phyloP scores from a whole-genome alignment of 371 early-diverging fungal genomes.

The Cokeromyces recurvatus region DNA sequence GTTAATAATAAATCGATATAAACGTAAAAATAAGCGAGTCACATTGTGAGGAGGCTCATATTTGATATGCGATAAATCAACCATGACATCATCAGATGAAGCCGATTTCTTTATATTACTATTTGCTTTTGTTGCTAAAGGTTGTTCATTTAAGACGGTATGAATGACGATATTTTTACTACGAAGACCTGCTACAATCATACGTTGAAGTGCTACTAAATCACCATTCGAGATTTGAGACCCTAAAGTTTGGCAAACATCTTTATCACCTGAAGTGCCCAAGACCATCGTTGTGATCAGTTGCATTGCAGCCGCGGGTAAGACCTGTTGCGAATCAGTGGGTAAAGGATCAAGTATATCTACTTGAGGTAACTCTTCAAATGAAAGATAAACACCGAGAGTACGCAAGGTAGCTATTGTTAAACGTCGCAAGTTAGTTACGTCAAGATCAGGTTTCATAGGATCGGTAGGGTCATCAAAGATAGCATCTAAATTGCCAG shows the following conservation, averaged over 20 bases:
- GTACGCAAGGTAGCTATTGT: conserved; percentile 31
- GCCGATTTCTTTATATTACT: background rate
- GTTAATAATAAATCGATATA: conserved; percentile 42
- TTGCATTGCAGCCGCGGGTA: conserved; percentile 41
- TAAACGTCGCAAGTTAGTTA: conserved; percentile 22
- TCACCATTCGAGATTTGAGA: conserved; percentile 48
- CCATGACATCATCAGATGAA: background rate
- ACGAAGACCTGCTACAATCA: conserved; percentile 35
- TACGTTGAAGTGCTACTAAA: conserved; percentile 34
- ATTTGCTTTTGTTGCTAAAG: background rate
- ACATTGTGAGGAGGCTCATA: conserved; percentile 34
- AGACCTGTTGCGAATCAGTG: conserved; percentile 33
- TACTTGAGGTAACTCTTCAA: conserved; percentile 31
- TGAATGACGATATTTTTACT: conserved; percentile 34
- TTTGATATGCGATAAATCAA: conserved; percentile 24
- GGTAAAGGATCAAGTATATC: conserved; percentile 21
- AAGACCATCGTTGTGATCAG: conserved; percentile 41
- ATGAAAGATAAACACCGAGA: conserved; percentile 23
- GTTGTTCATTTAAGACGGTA: conserved; percentile 15
- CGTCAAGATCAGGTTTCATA: conserved; percentile 37
- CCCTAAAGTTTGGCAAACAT: conserved; percentile 35
- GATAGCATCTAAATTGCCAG: too few species aligned
- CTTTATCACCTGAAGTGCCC: conserved; percentile 46
- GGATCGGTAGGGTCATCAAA: conserved; percentile 30
- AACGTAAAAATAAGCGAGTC: conserved; percentile 36